Evolutionary conservation across 108 stramenopile species (phyloP), one percentile per base, ranked within the genome.

Genomic region (Poteriospumella lacustris): DNA sequence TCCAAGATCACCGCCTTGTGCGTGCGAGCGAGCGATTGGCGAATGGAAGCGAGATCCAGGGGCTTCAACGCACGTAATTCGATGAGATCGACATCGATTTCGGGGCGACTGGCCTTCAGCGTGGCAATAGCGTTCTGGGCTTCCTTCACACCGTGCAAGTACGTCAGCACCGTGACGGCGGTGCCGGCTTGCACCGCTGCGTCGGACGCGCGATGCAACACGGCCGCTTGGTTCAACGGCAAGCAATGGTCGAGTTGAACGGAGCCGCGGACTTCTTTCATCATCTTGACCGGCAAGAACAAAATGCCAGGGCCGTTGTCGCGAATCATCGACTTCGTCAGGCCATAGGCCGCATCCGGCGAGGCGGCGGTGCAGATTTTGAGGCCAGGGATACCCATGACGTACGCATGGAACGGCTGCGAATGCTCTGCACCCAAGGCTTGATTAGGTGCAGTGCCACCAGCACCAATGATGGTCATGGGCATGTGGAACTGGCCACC

Each of bases 401-500:
- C 96, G 82, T 97, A 97, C 31, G 96, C 96, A 79, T 97, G 96
- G 88, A 97, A 93, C 38, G 96, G 96, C 85, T 97, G 94, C 76
- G 92, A 93, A 90, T 97, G 96, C 82, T 97, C 96, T 24, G 96
- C 96, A 62, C 96, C 96, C 59, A 97, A 88, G 29, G 95, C 88
- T 85, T 97, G 96, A 88, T 97, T 96, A 64, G 96, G 96, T 56
- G 95, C 95, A 40, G 96, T 97, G 42, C 96, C 96, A 67, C 95
- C 96, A 58, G 95, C 96, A 68, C 96, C 96, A 76, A 97, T 93
- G 78, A 97, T 96, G 60, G 96, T 97, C 93, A 97, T 89, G 81
- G 96, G 96, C 96, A 97, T 97, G 82, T 95, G 89, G 79, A 97
- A 97, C 75, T 94, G 91, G 38, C 96, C 96, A 70, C 96, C 96